phyloP scores from a whole-genome alignment of 1,284 basidiomycete genomes.

The Puccinia polysora region DNA sequence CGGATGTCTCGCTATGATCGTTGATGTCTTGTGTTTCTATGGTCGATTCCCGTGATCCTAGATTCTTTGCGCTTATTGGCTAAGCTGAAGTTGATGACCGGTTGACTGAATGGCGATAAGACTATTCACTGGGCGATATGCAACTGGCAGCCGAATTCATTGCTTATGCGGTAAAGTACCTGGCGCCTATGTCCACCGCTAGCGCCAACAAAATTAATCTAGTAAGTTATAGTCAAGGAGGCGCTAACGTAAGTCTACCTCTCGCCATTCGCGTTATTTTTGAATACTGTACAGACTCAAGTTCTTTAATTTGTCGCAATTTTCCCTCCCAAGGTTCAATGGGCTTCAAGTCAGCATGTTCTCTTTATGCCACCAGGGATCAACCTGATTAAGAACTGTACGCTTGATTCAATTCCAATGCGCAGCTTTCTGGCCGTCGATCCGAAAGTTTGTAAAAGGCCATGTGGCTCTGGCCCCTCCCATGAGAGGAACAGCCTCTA shows the following conservation, averaged over 20 bases:
- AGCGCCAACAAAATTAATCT: constrained; percentile 51
- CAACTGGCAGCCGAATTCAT: constrained; percentile 52
- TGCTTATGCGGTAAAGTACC: constrained; percentile 49
- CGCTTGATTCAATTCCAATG: neutral
- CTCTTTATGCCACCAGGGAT: neutral
- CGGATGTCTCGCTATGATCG: neutral
- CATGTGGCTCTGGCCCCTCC: constrained; percentile 1
- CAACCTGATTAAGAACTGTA: neutral
- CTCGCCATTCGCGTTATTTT: neutral
- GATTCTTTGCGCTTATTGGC: neutral
- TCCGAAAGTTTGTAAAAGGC: neutral
- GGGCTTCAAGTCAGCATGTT: constrained; percentile 21
- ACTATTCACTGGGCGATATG: constrained; percentile 49
- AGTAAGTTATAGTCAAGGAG: constrained; percentile 53
- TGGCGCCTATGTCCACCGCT: constrained; percentile 47
- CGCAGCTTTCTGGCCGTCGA: constrained; percentile 28
- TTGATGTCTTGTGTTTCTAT: neutral
- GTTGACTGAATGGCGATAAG: too few relatives aligned
- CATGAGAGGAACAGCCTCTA: constrained; percentile 18
- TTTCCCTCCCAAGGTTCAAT: constrained; percentile 10
- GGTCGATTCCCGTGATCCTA: neutral
- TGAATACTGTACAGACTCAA: neutral
- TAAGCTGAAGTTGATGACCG: too few relatives aligned
- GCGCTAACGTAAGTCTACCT: constrained; percentile 47
- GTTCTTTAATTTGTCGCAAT: neutral